phyloP scores from a whole-genome alignment of 169 alveolate genomes.

The Sarcocystis neurona region DNA sequence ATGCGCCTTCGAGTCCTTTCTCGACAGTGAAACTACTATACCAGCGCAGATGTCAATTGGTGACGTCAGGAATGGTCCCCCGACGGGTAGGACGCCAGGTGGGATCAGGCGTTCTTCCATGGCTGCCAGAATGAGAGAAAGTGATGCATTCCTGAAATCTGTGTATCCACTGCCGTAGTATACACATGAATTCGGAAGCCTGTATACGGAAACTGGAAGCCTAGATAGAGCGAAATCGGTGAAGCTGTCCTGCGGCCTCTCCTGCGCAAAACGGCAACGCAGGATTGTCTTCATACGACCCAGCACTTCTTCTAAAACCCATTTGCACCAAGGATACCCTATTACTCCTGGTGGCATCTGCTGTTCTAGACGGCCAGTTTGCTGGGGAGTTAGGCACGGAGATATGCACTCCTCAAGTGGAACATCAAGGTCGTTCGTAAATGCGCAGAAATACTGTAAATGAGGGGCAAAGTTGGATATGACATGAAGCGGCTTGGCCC shows the following conservation, averaged over 20 bases:
- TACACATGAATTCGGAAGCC: slow-evolving; percentile 70
- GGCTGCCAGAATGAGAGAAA: slow-evolving; percentile 65
- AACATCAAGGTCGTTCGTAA: slow-evolving; percentile 46
- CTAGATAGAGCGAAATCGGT: slow-evolving; percentile 8
- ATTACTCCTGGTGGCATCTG: slow-evolving; percentile 68
- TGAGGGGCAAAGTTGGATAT: slow-evolving; percentile 70
- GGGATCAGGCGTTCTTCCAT: slow-evolving; percentile 69
- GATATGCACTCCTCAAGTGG: slow-evolving; percentile 48
- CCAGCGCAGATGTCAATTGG: slow-evolving; percentile 54
- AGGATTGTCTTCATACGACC: slow-evolving; percentile 33
- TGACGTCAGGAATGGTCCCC: slow-evolving; percentile 52
- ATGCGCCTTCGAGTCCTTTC: background rate
- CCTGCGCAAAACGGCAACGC: background rate
- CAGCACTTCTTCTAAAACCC: slow-evolving; percentile 73
- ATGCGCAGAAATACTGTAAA: slow-evolving; percentile 68
- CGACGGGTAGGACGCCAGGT: slow-evolving; percentile 64
- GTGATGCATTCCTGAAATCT: slow-evolving; percentile 61
- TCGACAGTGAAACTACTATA: slow-evolving; percentile 39
- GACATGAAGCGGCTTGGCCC: slow-evolving; percentile 69
- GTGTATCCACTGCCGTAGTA: slow-evolving; percentile 70
- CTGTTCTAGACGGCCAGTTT: slow-evolving; percentile 63
- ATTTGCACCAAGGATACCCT: slow-evolving; percentile 75
- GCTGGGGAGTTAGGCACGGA: slow-evolving; percentile 46
- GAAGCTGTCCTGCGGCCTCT: background rate
- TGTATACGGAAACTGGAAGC: slow-evolving; percentile 66